phyloP scores from a whole-genome alignment of 768 basidiomycete genomes.

The Termitomyces sp. region DNA sequence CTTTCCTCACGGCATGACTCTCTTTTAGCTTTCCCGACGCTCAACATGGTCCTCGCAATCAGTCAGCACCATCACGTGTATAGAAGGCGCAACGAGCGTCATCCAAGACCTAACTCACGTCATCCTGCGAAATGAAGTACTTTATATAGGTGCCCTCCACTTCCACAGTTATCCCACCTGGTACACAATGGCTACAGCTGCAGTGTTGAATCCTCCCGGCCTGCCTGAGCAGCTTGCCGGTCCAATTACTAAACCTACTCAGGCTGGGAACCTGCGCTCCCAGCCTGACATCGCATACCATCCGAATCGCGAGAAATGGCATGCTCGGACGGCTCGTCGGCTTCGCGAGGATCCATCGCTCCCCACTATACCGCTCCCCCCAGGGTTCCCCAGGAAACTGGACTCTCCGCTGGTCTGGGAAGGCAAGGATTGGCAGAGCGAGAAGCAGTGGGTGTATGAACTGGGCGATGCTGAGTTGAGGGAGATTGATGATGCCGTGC shows the following conservation, averaged over 20 bases:
- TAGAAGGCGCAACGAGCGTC: too few relatives aligned
- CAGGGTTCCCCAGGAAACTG: slow-evolving; percentile 32
- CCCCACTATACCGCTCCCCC: slow-evolving; percentile 24
- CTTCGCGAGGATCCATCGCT: slow-evolving; percentile 31
- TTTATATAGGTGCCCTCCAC: not conserved
- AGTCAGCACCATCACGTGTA: not conserved
- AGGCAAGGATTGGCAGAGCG: slow-evolving; percentile 37
- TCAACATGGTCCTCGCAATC: not conserved
- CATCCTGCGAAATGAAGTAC: not conserved
- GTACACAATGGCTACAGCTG: not conserved
- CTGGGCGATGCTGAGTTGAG: slow-evolving; percentile 26
- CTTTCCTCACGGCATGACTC: too few relatives aligned
- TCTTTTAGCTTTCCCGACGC: not conserved
- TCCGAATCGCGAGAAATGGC: slow-evolving; percentile 35
- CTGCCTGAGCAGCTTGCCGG: not conserved
- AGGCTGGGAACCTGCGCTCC: too few relatives aligned
- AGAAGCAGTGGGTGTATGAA: slow-evolving; percentile 37
- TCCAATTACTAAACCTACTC: not conserved
- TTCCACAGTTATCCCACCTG: not conserved
- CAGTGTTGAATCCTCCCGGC: not conserved
- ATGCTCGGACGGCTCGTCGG: slow-evolving; percentile 31
- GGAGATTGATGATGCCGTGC: slow-evolving; percentile 34
- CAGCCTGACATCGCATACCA: slow-evolving; percentile 36
- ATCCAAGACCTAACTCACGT: not conserved
- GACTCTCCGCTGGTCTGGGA: slow-evolving; percentile 39